Conservation (phyloP, 768 basidiomycete genomes). For the Phanerodontia chrysosporium region DNA sequence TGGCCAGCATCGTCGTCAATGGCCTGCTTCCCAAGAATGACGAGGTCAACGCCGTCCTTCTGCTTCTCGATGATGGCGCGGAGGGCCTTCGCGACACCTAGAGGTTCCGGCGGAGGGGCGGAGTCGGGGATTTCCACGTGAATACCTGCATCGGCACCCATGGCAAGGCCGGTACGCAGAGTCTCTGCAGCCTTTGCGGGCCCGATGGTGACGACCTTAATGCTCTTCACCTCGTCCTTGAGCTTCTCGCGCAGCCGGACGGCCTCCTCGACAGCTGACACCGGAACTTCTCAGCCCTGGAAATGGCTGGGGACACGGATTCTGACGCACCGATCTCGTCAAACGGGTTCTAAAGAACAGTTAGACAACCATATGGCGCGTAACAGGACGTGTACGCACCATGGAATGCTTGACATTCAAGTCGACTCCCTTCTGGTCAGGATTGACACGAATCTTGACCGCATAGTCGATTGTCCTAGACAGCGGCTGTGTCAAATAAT, state of each 20-base stretch:
- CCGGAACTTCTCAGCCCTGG: not conserved
- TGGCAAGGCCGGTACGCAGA: slow-evolving; percentile 92
- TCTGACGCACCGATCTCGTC: slow-evolving; percentile 85
- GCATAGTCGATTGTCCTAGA: slow-evolving; percentile 91
- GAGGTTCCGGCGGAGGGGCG: slow-evolving; percentile 77
- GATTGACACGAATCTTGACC: slow-evolving; percentile 96
- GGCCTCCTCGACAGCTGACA: slow-evolving; percentile 93
- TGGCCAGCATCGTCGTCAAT: slow-evolving; percentile 96
- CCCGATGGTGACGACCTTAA: slow-evolving; percentile 92
- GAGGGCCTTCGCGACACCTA: slow-evolving; percentile 85
- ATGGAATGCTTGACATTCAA: slow-evolving; percentile 98
- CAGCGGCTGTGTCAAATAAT: not conserved
- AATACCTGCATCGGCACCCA: slow-evolving; percentile 92
- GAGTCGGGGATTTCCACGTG: slow-evolving; percentile 84
- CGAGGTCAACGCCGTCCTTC: slow-evolving; percentile 65
- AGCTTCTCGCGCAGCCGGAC: slow-evolving; percentile 86
- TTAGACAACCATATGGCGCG: not conserved
- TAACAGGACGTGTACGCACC: slow-evolving; percentile 40
- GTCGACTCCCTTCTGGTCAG: slow-evolving; percentile 93
- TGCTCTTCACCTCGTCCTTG: slow-evolving; percentile 74
- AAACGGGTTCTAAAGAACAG: slow-evolving; percentile 77
- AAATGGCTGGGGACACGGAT: not conserved
- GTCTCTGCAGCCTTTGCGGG: slow-evolving; percentile 87
- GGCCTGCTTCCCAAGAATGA: slow-evolving; percentile 96
- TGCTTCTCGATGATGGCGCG: slow-evolving; percentile 65